Base-by-base conservation (phyloP, 1,139 yeast species). In the Blastobotrys illinoisensis region DNA sequence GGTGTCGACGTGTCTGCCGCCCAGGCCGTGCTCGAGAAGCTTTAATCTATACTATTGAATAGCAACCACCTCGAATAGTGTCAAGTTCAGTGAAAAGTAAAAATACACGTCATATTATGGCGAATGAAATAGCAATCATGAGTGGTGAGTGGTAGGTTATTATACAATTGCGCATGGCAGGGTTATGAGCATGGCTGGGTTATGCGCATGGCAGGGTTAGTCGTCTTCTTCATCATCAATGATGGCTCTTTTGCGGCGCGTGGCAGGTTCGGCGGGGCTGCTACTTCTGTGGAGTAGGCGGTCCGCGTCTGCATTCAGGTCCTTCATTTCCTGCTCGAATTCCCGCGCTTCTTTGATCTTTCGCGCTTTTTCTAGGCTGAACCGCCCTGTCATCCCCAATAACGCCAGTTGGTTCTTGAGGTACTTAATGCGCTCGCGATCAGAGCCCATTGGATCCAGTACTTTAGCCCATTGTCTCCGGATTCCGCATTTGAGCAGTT, bases 1-100 rank as follows among this genome's bases (percentile, higher is more conserved):
- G 81, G 91, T 11, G 80, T 89, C 57, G 79, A 81, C 21, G 79
- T 78, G 46, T 75, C 84, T 19, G 71, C 73, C 43, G 83, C 83
- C 13, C 78, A 74, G 52, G 74, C 74, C 56, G 79, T 81, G 43
- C 63, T 79, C 51, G 67, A 68, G 61, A 45, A 54, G 48, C 53
- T 63, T 49, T 62, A 61, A 50, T 23, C 19, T 14, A 36, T 5
- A 45, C 46, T 24, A 26, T 11, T 11, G 13, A 9, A 44, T 44
- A 2, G n/a, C n/a, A 23, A 24, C 36, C n/a, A n/a, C n/a, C n/a
- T n/a, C n/a, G n/a, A n/a, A n/a, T n/a, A n/a, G n/a, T n/a, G n/a
- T n/a, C n/a, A n/a, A n/a, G n/a, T n/a, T n/a, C n/a, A n/a, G n/a
- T n/a, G n/a, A n/a, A n/a, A n/a, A 4, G 23, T 21, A 21, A 21